Base-by-base conservation (phyloP, 345 rosid species). In the Excoecaria agallocha region DNA sequence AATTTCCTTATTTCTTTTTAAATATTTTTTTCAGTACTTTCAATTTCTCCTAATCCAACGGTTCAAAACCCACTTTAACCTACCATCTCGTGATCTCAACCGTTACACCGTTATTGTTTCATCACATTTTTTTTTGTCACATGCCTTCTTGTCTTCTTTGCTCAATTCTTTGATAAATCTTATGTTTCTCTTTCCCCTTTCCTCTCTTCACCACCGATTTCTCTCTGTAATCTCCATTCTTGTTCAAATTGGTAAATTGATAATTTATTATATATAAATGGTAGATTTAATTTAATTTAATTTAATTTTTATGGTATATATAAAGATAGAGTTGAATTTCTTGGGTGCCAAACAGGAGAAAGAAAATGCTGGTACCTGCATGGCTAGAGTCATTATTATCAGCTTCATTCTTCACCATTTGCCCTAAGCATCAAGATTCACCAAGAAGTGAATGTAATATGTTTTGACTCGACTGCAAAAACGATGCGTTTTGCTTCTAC, bases 381-480 rank as follows among this genome's bases (percentile, higher is more conserved):
- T 93, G 98, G 98, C 85, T 93, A 10, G 93, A 91, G 80, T 69
- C 84, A 70, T 80, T 93, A 76, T 80, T 93, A 39, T 74, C 82
- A 66, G 79, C 93, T 37, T 68, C 77, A 43, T 91, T 91, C 78
- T 93, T 93, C 88, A 75, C 74, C 69, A 77, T 86, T 58, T 93
- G 98, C 77, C 72, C 82, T 8, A 80, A 64, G 12, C 98, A 93
- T 39, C 74, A 82, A 22, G 88, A 87, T 45, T 82, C 96, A 19
- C 84, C 96, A 0, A 74, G 90, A 43, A 87, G 87, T 39, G 97
- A 93, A 84, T 89, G 93, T 76, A 93, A 93, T 75, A 88, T 93
- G 97, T 93, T 81, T 81, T 93, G 98, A 66, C 75, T 93, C 30
- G 96, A 88, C 52, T 93, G 98, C 68, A 81, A 75, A 20, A 85